Evolutionary conservation across 2,329 filamentous ascomycete genomes (phyloP), one percentile per base, ranked within the genome.

Genomic region (Cryphonectria radicalis): DNA sequence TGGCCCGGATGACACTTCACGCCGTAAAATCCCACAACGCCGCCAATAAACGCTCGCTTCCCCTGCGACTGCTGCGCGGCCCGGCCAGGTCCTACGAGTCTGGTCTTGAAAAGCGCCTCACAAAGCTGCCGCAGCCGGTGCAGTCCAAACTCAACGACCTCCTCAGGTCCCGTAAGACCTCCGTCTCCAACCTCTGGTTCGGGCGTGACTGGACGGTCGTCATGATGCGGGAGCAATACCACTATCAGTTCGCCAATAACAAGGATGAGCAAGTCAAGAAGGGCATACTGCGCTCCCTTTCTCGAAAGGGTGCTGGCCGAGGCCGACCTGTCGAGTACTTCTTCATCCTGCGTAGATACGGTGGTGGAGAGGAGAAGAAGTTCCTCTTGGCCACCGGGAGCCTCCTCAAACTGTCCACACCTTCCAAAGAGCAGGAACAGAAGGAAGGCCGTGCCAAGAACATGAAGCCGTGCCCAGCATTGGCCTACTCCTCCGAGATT

Each of bases 131-230:
- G 4, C 5, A 32, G 2, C 14, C 63, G 0, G 65, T 78, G 10
- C 72, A 76, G 65, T 71, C 63, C 1, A 72, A 73, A 37, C 70
- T 78, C 7, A 71, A 68, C n/a, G 62, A 62, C 5, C 72, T 78
- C 17, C 76, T 79, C 10, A 50, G 68, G 7, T 73, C 76, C 43
- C 71, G 76, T 17, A 74, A 72, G 11, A 67, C 59, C 4, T 63
- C 74, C 1, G 73, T 77, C 0, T 76, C 75, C 11, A 78, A 74
- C 28, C 66, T 63, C 3, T 76, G 72, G 66, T 76, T 74, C 62
- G 73, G 70, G 3, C 70, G 78, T 14, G 74, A 74, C 28, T 79
- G 76, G 76, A 77, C 76, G 0, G 75, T 79, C 28, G 76, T 70
- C 43, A 67, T 73, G 10, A 68, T 79, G 74, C 74, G 70, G 28